Percentiles rank a stretch among this genome's conserved stretches.
These are phyloP conservation scores for Nemania diffusa DNA, from an alignment of 2,329 filamentous ascomycete species.

Conservation along the genomic window DNA sequence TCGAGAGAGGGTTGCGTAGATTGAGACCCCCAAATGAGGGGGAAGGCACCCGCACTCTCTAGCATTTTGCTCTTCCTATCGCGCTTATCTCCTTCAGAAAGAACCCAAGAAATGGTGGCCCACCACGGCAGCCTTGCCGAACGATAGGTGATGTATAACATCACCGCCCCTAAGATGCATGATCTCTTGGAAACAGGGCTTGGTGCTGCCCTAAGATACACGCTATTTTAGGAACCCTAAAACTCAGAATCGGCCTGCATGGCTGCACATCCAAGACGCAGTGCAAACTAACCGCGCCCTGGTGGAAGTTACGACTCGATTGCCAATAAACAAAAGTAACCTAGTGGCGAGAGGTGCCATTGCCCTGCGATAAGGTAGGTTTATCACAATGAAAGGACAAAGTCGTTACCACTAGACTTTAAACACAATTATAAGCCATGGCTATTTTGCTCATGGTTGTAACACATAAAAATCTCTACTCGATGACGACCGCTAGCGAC, in stretches of 20 bases:
- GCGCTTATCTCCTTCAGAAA: constrained; percentile 69
- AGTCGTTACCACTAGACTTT: constrained; percentile 16
- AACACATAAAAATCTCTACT: constrained; percentile 8
- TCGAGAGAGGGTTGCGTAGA: constrained; percentile 29
- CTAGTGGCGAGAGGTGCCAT: constrained; percentile 20
- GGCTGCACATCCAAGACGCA: constrained; percentile 27
- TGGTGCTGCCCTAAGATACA: no score
- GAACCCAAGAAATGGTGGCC: constrained; percentile 53
- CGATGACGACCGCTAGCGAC: neutral
- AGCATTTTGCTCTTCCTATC: constrained; percentile 63
- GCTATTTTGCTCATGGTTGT: constrained; percentile 18
- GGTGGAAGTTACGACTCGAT: constrained; percentile 43
- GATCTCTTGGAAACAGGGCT: no score
- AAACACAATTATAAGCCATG: constrained; percentile 30
- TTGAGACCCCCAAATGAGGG: constrained; percentile 5
- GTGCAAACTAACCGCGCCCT: constrained; percentile 36
- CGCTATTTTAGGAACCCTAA: constrained; percentile 2
- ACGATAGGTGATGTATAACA: neutral
- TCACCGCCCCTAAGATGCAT: neutral
- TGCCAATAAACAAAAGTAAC: constrained; percentile 39
- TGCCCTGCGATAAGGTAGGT: constrained; percentile 8
- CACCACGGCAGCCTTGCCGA: constrained; percentile 32
- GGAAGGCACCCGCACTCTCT: constrained; percentile 32
- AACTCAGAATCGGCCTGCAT: constrained; percentile 5
- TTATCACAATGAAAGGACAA: constrained; percentile 4